Percentiles rank a stretch among this genome's conserved stretches.
These are phyloP conservation scores for Neurospora sp. DNA, from an alignment of 495 filamentous ascomycete genomes.

Conservation along the genomic window DNA sequence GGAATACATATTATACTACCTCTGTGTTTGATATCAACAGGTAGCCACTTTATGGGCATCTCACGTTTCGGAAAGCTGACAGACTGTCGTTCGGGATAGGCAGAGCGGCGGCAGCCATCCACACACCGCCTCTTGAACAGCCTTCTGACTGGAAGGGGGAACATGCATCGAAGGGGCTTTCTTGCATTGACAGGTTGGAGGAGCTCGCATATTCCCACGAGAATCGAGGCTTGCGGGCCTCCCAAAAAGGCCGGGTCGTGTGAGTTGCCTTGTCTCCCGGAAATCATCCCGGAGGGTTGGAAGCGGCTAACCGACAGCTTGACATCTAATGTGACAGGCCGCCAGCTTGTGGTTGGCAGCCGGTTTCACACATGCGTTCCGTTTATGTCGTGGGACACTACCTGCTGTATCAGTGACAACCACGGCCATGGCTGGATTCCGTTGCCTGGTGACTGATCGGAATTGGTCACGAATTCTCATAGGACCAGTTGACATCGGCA, in stretches of 20 bases:
- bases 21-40: not conserved
- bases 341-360: not conserved
- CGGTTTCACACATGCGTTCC: not conserved
- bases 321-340: not conserved
- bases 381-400: not conserved
- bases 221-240: not conserved
- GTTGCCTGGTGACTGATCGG: not conserved
- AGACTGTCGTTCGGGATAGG: not conserved
- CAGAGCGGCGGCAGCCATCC: not conserved
- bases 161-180: not conserved
- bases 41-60: not conserved
- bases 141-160: not conserved
- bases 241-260: not conserved
- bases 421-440: not conserved
- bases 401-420: not conserved
- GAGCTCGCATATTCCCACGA: not conserved
- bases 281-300: not conserved
- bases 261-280: not conserved
- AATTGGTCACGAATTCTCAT: not conserved
- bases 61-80: not conserved
- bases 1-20: not conserved
- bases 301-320: not conserved
- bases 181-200: not conserved
- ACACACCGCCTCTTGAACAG: not conserved
- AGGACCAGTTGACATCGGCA: not conserved